phyloP scores from a whole-genome alignment of 2,329 filamentous ascomycete genomes.

The Berkeleyomyces basicola region DNA sequence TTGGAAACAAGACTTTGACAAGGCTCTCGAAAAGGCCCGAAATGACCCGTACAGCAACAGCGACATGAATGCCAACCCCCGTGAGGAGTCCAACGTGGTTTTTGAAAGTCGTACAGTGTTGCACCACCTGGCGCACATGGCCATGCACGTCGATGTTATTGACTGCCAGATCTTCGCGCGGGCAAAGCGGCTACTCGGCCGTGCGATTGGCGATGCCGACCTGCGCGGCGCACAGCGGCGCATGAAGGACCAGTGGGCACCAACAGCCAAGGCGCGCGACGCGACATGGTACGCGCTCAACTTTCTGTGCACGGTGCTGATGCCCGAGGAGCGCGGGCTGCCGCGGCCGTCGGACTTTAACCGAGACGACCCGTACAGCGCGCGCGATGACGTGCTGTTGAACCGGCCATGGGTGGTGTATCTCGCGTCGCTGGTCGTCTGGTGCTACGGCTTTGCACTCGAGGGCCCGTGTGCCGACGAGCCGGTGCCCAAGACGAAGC shows the following conservation, averaged over 20 bases:
- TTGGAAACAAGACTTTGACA: conserved; percentile 87
- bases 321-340: conserved; percentile 31
- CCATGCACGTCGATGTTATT: conserved; percentile 93
- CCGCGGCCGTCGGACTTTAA: conserved; percentile 20
- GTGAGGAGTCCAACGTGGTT: conserved; percentile 31
- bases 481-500: conserved; percentile 37
- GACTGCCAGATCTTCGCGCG: conserved; percentile 93
- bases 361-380: conserved; percentile 44
- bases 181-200: conserved; percentile 67
- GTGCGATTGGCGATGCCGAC: conserved; percentile 69
- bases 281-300: conserved; percentile 84
- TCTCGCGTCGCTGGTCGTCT: conserved; percentile 80
- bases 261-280: conserved; percentile 71
- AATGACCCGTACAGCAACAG: conserved; percentile 31
- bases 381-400: conserved; percentile 73
- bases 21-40: conserved; percentile 49
- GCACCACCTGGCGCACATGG: conserved; percentile 91
- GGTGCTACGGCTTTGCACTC: conserved; percentile 84
- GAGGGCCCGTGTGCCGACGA: conserved; percentile 54
- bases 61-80: conserved; percentile 1
- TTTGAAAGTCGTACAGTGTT: conserved; percentile 81
- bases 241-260: conserved; percentile 82
- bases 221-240: conserved; percentile 62
- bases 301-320: conserved; percentile 70
- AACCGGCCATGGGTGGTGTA: conserved; percentile 94